phyloP scores from a whole-genome alignment of 2,329 filamentous ascomycete genomes.

The Pseudogymnoascus sp. region DNA sequence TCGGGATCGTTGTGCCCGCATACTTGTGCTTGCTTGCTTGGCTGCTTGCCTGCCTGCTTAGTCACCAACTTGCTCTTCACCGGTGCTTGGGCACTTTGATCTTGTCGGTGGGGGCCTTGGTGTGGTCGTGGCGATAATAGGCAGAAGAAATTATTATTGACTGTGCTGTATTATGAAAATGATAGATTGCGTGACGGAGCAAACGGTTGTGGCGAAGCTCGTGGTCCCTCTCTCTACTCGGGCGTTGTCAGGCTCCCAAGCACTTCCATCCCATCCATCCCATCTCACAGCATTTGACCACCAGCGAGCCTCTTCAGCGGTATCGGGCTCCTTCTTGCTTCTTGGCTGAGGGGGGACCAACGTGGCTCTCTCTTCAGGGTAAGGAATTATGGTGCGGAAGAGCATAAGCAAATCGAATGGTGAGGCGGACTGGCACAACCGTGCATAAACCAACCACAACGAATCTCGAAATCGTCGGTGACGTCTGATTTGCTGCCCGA shows the following conservation, averaged over 20 bases:
- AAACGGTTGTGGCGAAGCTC: background rate
- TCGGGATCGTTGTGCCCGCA: background rate
- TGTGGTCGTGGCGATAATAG: background rate
- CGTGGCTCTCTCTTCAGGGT: background rate
- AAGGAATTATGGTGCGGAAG: background rate
- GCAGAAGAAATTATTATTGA: background rate
- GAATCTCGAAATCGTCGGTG: background rate
- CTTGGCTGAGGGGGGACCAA: background rate
- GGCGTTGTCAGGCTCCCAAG: background rate
- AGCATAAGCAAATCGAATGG: background rate
- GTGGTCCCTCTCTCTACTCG: background rate
- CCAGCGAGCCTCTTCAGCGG: background rate
- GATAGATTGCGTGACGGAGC: background rate
- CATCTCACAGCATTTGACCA: background rate
- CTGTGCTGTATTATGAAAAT: background rate
- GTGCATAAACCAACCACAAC: conserved; percentile 4
- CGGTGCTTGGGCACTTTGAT: background rate
- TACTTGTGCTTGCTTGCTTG: background rate
- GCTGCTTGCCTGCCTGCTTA: background rate
- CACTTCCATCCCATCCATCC: too few relatives aligned
- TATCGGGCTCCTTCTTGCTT: background rate
- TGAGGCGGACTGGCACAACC: conserved; percentile 2
- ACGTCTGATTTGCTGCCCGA: conserved; percentile 6
- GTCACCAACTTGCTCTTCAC: background rate
- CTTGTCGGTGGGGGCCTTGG: background rate